phyloP scores from a whole-genome alignment of 2,329 filamentous ascomycete species.

The Zasmidium cellare region DNA sequence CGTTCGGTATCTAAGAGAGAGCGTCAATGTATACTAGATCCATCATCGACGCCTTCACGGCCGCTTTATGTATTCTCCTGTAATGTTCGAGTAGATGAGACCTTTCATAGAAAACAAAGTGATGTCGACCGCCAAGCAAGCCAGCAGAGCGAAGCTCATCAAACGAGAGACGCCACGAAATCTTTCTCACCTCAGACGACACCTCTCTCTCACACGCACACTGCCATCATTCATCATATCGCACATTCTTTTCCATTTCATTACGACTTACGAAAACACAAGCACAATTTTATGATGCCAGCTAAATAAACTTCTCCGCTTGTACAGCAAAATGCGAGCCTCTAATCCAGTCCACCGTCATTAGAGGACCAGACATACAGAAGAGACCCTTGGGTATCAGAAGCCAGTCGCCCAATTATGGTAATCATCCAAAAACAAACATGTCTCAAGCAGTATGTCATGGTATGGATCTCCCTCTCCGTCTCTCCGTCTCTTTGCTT shows the following conservation, averaged over 20 bases:
- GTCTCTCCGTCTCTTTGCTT: not conserved
- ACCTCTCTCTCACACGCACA: not conserved
- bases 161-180: not conserved
- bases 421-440: not conserved
- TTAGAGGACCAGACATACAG: not conserved
- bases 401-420: not conserved
- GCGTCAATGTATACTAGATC: no score
- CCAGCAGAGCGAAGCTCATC: not conserved
- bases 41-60: no score
- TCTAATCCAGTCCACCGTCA: not conserved
- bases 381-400: not conserved
- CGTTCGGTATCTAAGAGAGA: no score
- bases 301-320: not conserved
- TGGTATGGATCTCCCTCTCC: not conserved
- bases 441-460: not conserved
- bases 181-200: not conserved
- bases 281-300: not conserved
- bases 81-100: no score
- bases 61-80: no score
- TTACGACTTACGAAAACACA: not conserved
- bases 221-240: not conserved
- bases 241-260: not conserved
- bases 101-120: no score
- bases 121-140: no score
- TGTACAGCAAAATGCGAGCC: not conserved